Conservation (phyloP, 2,329 filamentous ascomycete genomes). For the Phyllosticta paracitricarpa region DNA sequence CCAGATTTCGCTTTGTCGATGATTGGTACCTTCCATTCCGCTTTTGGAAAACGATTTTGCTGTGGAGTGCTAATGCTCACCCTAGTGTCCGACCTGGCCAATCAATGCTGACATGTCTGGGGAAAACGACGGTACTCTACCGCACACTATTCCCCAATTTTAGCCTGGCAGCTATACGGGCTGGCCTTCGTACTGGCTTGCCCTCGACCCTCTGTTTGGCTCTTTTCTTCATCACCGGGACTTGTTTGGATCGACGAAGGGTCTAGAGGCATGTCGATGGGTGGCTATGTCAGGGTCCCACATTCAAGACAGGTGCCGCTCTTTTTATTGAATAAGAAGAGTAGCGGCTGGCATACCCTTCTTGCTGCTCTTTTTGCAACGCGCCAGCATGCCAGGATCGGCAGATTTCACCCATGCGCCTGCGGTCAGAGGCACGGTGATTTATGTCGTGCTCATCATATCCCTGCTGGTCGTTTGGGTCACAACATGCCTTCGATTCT, state of each 20-base stretch:
- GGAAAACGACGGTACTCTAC: background rate
- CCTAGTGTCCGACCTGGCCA: background rate
- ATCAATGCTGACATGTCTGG: background rate
- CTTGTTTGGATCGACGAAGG: background rate
- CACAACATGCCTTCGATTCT: background rate
- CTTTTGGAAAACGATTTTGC: background rate
- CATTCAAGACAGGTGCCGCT: background rate
- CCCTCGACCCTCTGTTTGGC: background rate
- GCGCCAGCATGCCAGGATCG: background rate
- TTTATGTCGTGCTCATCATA: background rate
- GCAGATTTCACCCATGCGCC: slow-evolving; percentile 1
- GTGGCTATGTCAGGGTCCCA: background rate
- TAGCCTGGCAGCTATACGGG: background rate
- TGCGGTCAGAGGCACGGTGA: background rate
- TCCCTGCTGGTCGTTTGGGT: background rate
- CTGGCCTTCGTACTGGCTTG: background rate
- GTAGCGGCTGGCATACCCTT: background rate
- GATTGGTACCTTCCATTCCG: background rate
- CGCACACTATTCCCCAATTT: background rate
- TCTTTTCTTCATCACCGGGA: background rate
- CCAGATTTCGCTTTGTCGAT: background rate
- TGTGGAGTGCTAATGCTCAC: background rate
- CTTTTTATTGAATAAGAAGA: background rate
- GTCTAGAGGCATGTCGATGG: background rate
- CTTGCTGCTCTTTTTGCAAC: background rate